Evolutionary conservation across 306 rosid genomes (phyloP).

Genomic region (Vigna trinervia): DNA sequence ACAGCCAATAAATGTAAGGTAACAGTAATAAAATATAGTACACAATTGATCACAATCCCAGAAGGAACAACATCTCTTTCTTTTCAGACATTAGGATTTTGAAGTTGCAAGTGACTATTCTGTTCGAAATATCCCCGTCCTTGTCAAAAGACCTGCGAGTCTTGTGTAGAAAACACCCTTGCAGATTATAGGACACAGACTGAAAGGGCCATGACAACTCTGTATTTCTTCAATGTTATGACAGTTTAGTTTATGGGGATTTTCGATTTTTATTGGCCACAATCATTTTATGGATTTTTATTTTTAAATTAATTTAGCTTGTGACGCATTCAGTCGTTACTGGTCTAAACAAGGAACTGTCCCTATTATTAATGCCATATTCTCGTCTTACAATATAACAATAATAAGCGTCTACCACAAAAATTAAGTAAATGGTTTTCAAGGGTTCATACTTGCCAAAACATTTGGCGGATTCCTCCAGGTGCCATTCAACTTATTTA

Average conservation of each 20-base stretch:
- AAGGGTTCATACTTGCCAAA: conserved; percentile 3
- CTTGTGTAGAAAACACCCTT: conserved; percentile 20
- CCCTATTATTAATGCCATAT: conserved; percentile 32
- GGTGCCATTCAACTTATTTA: background rate
- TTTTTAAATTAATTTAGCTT: conserved; percentile 9
- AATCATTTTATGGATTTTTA: conserved; percentile 34
- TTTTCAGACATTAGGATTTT: conserved; percentile 5
- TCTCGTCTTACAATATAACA: background rate
- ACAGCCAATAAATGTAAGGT: background rate
- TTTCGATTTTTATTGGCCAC: conserved; percentile 13
- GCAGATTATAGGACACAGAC: conserved; percentile 15
- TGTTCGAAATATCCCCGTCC: background rate
- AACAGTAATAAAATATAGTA: background rate
- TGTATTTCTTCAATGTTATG: conserved; percentile 1
- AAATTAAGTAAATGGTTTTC: conserved; percentile 2
- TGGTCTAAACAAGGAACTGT: conserved; percentile 16
- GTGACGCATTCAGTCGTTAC: background rate
- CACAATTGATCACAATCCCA: conserved; percentile 13
- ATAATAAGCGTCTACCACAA: conserved; percentile 22
- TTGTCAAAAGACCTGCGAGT: conserved; percentile 20
- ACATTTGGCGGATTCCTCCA: background rate
- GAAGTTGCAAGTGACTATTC: background rate
- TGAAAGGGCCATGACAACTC: conserved; percentile 32
- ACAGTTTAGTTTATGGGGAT: conserved; percentile 9
- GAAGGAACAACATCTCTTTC: background rate